Evolutionary conservation across 192 early-diverging fungal genomes (phyloP), one percentile per base, ranked within the genome.

Genomic region (Linnemannia elongata): DNA sequence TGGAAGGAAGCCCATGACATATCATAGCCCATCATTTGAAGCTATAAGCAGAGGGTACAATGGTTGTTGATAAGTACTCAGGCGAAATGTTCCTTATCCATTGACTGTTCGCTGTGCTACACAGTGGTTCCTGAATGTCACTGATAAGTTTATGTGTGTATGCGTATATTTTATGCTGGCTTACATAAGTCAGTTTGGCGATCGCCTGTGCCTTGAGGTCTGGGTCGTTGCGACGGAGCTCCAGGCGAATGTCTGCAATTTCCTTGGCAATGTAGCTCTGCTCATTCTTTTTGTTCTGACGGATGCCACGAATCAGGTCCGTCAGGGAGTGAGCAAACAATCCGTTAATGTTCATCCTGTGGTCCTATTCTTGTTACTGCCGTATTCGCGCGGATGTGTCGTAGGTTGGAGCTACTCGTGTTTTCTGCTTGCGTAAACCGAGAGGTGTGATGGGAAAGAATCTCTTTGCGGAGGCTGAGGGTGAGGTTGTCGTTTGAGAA

Each of bases 21-120:
- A 88, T 98, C 97, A 87, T 98, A 99, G 12, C 99, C 98, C 33
- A 97, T 92, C 97, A 98, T 99, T 92, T 98, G 97, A 54, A 99
- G 93, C 92, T 98, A 91, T 38, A 6, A 2, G 35, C 1, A 20
- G 7, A 41, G 4, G 20, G 12, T 13, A 66, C 6, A 30, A 27
- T 18, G 27, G 60, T 33, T 33, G n/a, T 33, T 30, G 7, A 33
- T 66, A 3, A 66, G 60, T 33, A 66, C 9, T 30, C 60, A 3
- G 30, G 30, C 5, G 33, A 2, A 15, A 0, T 66, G 3, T 66
- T 15, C 27, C n/a, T 15, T 66, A 33, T 66, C 30, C 30, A 33
- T 66, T 66, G 60, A 15, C 60, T 4, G 30, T 33, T 15, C 27
- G 12, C 27, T 33, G 12, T 10, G 30, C 38, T 20, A 30, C 15